Base-by-base conservation (phyloP, 768 basidiomycete species). In the Lyophyllum atratum region DNA sequence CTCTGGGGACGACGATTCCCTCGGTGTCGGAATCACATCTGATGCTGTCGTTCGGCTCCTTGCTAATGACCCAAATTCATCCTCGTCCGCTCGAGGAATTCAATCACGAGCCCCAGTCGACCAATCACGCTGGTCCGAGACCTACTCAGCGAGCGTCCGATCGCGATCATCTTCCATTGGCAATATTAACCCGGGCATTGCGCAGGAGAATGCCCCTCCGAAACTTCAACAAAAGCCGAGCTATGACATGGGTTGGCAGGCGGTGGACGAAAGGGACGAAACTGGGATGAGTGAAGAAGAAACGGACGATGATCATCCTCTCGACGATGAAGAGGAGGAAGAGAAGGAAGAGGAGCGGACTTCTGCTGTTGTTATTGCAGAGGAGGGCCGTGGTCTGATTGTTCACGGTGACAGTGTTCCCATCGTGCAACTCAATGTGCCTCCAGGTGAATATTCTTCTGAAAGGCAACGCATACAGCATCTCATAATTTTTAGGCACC, bases 311-410 rank as follows among this genome's bases (percentile, higher is more conserved):
- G 77, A 77, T 59, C 70, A 70, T 44, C 56, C 61, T 26, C 59
- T 75, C 11, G 80, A 77, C 24, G 82, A 80, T 25, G 79, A 80
- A 14, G 82, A 82, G 6, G 77, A 76, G 8, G 78, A 81, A n/a
- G 73, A 77, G 29, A 76, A 76, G 15, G 80, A 83, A 37, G 87
- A 89, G 50, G 88, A 91, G 63, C 81, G 87, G 50, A 92, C 92
- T 0, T 85, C 88, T 50, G 90, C 90, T 14, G 79, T 85, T 46
- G 84, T 93, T 55, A 77, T 93, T 49, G 92, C 89, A 28, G 91
- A 93, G 63, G 89, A 93, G 74, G 91, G 92, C 19, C 83, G 87
- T 44, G 90, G 89, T n/a, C 73, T 92, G 64, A 92, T 94, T 59
- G 87, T 93, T 0, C 85, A 84, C 55, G 89, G 86, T 17, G 84